Conservation (phyloP, 2,329 filamentous ascomycete genomes). For the Alternaria incomplexa region DNA sequence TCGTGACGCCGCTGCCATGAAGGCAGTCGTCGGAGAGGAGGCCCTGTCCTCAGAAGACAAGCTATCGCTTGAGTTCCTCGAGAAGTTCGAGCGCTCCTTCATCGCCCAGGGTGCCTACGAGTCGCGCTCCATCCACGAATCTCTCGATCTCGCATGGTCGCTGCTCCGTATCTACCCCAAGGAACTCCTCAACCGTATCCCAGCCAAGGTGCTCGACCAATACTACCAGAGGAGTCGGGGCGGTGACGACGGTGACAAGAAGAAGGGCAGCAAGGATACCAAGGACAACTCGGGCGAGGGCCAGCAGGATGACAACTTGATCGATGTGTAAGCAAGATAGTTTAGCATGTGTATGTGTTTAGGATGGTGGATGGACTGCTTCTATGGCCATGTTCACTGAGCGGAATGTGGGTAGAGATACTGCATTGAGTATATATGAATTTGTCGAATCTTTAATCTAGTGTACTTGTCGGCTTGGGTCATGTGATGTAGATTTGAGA, state of each 20-base stretch:
- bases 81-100: conserved; percentile 97
- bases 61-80: conserved; percentile 94
- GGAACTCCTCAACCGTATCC: conserved; percentile 88
- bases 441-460: neutral
- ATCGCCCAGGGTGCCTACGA: conserved; percentile 93
- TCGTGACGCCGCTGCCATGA: conserved; percentile 98
- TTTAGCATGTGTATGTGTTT: conserved; percentile 6
- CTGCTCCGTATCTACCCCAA: conserved; percentile 96
- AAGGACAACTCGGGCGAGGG: conserved; percentile 50
- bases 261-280: conserved; percentile 49
- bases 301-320: conserved; percentile 46
- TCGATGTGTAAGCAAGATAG: conserved; percentile 41
- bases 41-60: conserved; percentile 95
- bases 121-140: conserved; percentile 88
- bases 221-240: conserved; percentile 56
- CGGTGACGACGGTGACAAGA: conserved; percentile 45
- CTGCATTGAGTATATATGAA: conserved; percentile 31
- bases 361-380: conserved; percentile 3
- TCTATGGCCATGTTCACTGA: conserved; percentile 13
- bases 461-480: neutral
- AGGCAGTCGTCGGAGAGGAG: conserved; percentile 98
- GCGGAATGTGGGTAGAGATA: conserved; percentile 20
- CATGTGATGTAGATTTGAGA: neutral
- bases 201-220: conserved; percentile 60
- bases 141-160: conserved; percentile 94